These are phyloP conservation scores for Trametes punicea DNA, from an alignment of 768 basidiomycete genomes.

Conservation along the genomic window DNA sequence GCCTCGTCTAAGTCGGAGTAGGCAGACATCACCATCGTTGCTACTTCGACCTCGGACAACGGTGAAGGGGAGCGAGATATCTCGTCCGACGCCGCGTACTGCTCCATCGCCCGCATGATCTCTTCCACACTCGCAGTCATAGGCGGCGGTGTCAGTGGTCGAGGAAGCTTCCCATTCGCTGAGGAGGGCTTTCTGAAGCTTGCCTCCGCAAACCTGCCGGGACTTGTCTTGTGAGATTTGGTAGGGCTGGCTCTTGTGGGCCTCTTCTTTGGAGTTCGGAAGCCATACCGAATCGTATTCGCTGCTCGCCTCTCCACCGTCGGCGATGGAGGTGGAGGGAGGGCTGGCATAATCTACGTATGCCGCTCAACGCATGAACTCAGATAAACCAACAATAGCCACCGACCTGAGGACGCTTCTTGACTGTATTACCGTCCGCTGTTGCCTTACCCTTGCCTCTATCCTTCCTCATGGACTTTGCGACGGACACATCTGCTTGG, in stretches of 20 bases:
- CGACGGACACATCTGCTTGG: not conserved
- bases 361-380: not conserved
- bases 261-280: not conserved
- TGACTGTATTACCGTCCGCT: not conserved
- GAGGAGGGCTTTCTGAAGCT: no score
- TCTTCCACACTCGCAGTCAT: conserved; percentile 10
- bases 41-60: conserved; percentile 3
- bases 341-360: not conserved
- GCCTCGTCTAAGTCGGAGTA: not conserved
- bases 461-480: not conserved
- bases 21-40: conserved; percentile 5
- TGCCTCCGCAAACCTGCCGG: not conserved
- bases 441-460: not conserved
- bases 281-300: not conserved
- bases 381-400: not conserved
- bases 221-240: not conserved
- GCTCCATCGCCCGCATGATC: conserved; percentile 8
- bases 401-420: conserved; percentile 12
- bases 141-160: not conserved
- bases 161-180: not conserved
- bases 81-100: not conserved
- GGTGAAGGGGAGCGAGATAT: not conserved
- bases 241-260: not conserved
- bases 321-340: conserved; percentile 8
- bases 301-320: not conserved